Conservation (phyloP, 2,329 filamentous ascomycete genomes). For the Exophiala sp. region DNA sequence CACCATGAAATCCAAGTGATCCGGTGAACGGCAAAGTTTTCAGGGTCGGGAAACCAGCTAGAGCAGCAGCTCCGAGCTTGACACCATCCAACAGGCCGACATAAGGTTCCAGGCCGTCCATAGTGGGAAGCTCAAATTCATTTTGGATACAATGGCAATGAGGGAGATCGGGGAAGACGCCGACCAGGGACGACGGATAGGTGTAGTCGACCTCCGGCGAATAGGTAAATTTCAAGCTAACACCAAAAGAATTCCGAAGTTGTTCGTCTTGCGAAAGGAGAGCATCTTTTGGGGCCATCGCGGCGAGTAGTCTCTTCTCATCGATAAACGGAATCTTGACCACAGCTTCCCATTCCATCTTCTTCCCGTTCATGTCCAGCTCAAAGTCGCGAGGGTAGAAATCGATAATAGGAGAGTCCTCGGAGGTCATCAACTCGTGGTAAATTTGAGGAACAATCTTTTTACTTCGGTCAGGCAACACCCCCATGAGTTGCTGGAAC, state of each 20-base stretch:
- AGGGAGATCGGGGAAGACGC: constrained; percentile 81
- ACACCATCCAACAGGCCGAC: constrained; percentile 79
- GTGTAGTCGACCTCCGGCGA: constrained; percentile 67
- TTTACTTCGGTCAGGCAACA: constrained; percentile 94
- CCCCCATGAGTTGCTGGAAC: constrained; percentile 96
- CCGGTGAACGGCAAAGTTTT: constrained; percentile 80
- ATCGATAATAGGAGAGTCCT: constrained; percentile 87
- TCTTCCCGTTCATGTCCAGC: constrained; percentile 99
- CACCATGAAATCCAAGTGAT: constrained; percentile 75
- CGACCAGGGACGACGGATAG: constrained; percentile 81
- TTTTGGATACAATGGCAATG: constrained; percentile 92
- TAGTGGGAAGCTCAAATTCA: constrained; percentile 86
- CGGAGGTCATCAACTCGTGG: constrained; percentile 85
- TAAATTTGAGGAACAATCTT: constrained; percentile 85
- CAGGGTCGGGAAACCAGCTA: constrained; percentile 89
- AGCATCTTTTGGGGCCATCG: constrained; percentile 79
- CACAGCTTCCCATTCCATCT: constrained; percentile 99
- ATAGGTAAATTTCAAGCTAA: constrained; percentile 88
- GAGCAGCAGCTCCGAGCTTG: constrained; percentile 71
- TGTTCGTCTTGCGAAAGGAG: constrained; percentile 72
- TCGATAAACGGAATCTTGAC: constrained; percentile 99
- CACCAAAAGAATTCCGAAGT: constrained; percentile 80
- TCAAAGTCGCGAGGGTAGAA: constrained; percentile 98
- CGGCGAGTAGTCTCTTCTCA: constrained; percentile 72
- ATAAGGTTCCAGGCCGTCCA: constrained; percentile 81